phyloP scores from a whole-genome alignment of 805 yeast genomes.

The Candida verbasci region DNA sequence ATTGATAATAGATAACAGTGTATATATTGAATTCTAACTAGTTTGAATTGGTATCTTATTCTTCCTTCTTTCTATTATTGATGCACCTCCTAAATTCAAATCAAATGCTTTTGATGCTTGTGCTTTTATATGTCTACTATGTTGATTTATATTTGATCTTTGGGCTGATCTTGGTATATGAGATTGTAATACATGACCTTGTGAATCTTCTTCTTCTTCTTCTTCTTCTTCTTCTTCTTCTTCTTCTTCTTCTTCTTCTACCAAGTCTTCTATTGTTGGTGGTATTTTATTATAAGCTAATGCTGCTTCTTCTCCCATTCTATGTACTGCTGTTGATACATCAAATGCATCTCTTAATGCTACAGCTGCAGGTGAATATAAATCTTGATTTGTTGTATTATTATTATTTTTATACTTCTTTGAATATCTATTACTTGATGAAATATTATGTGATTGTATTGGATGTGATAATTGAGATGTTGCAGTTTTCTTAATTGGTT shows the following conservation, averaged over 20 bases:
- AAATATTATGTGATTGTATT: constrained; percentile 18
- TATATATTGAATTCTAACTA: constrained; percentile 2
- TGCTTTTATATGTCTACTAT: constrained; percentile 6
- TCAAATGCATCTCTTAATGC: constrained; percentile 85
- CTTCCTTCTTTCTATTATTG: constrained; percentile 46
- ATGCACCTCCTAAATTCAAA: constrained; percentile 48
- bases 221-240: constrained; percentile 8
- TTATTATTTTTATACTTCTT: constrained; percentile 20
- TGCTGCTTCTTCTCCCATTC: constrained; percentile 66
- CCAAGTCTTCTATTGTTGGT: constrained; percentile 24
- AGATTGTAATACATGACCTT: constrained; percentile 6
- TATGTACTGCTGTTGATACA: constrained; percentile 79
- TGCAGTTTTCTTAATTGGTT: constrained; percentile 2
- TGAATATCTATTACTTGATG: constrained; percentile 12
- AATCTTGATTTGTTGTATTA: constrained; percentile 20
- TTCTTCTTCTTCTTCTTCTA: constrained; percentile 35
- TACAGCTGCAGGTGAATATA: constrained; percentile 70
- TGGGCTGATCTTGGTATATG: constrained; percentile 8
- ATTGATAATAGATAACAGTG: no score
- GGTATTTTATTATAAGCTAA: constrained; percentile 16
- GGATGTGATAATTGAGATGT: constrained; percentile 16
- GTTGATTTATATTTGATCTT: constrained; percentile 1
- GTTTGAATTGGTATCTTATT: constrained; percentile 13
- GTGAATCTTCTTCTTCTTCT: not conserved
- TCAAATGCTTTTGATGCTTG: constrained; percentile 30